Percentiles rank a stretch among this genome's conserved stretches.
Conservation (phyloP, 768 basidiomycete species). For the Pholiota conissans region DNA sequence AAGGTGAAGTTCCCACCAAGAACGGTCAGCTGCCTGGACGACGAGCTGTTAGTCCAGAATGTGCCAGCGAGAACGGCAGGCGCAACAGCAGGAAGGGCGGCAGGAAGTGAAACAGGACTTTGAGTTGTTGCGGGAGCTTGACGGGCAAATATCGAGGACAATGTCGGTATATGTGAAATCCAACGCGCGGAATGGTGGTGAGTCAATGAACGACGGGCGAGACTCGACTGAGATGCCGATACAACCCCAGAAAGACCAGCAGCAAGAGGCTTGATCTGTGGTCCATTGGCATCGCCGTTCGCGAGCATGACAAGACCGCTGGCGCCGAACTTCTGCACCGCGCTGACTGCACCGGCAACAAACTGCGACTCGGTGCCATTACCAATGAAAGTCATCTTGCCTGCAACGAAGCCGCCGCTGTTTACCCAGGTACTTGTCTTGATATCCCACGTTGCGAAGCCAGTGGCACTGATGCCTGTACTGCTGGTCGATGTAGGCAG, state of each 20-base stretch:
- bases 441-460: conserved; percentile 79
- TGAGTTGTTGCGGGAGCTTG: conserved; percentile 41
- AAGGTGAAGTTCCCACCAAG: conserved; percentile 92
- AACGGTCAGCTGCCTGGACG: conserved; percentile 63
- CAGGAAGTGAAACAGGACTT: conserved; percentile 50
- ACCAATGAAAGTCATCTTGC: conserved; percentile 66
- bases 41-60: conserved; percentile 86
- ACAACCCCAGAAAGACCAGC: conserved; percentile 49
- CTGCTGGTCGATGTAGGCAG: conserved; percentile 30
- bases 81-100: conserved; percentile 55
- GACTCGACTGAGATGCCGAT: conserved; percentile 15
- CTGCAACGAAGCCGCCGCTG: conserved; percentile 71
- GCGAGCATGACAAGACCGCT: conserved; percentile 78
- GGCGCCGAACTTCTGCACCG: conserved; percentile 66
- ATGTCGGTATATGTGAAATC: conserved; percentile 48
- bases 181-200: conserved; percentile 32
- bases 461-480: conserved; percentile 43
- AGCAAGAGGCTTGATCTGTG: conserved; percentile 60
- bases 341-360: conserved; percentile 65
- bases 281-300: conserved; percentile 57
- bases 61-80: conserved; percentile 84
- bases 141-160: conserved; percentile 48
- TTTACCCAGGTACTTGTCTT: conserved; percentile 64
- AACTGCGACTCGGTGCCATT: conserved; percentile 67
- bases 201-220: conserved; percentile 26